Evolutionary conservation across 164 flowering plant genomes (phyloP).

Genomic region (Buxus sempervirens): DNA sequence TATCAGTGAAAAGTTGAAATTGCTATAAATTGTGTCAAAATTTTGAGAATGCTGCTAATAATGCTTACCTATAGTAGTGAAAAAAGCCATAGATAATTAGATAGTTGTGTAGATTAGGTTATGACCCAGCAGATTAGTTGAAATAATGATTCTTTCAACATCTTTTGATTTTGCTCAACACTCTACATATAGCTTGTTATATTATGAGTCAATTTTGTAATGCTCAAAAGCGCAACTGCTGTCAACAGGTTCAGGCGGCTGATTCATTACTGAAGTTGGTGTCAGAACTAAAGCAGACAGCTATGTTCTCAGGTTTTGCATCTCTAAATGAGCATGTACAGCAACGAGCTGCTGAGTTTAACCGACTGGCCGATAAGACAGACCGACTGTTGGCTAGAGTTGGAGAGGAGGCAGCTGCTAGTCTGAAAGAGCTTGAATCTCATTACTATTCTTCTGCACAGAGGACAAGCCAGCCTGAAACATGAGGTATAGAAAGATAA

Average conservation of each 20-base stretch:
- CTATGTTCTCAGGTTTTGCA: conserved; percentile 91
- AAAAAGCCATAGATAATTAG: no score
- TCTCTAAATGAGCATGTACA: conserved; percentile 92
- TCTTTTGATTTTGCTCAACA: no score
- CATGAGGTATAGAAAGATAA: conserved; percentile 2
- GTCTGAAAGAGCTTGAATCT: conserved; percentile 80
- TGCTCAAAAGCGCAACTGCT: background rate
- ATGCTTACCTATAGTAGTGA: no score
- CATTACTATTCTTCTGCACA: conserved; percentile 73
- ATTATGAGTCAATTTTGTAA: no score
- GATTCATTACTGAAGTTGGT: conserved; percentile 90
- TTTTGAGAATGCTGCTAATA: no score
- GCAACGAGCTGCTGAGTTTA: conserved; percentile 58
- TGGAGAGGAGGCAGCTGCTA: conserved; percentile 90
- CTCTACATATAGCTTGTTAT: no score
- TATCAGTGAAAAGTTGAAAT: no score
- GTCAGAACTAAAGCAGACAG: conserved; percentile 94
- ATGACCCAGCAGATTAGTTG: no score
- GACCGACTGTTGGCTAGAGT: conserved; percentile 56
- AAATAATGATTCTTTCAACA: no score
- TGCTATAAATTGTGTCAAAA: no score
- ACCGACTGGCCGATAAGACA: conserved; percentile 63
- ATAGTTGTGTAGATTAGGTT: no score
- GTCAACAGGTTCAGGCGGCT: conserved; percentile 83
- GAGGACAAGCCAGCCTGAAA: conserved; percentile 24